phyloP scores from a whole-genome alignment of 805 yeast species.

The Hanseniaspora nectarophila region DNA sequence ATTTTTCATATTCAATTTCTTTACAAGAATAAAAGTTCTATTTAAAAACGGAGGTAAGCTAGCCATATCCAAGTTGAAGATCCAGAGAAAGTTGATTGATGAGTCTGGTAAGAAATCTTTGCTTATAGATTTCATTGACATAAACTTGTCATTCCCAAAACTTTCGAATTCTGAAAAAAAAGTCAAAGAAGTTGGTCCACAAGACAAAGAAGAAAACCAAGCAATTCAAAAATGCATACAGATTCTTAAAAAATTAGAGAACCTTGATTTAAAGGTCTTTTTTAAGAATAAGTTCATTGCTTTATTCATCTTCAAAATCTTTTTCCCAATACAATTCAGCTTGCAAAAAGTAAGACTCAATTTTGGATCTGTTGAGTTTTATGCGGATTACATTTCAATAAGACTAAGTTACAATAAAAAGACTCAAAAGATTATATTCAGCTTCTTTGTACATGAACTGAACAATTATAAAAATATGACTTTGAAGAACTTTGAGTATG shows the following conservation, averaged over 20 bases:
- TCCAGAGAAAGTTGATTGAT: conserved; percentile 9
- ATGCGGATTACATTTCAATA: conserved; percentile 10
- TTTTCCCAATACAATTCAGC: conserved; percentile 11
- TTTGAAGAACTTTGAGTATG: conserved; percentile 12
- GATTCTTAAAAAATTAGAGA: background rate
- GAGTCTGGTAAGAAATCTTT: conserved; percentile 5
- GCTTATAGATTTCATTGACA: conserved; percentile 7
- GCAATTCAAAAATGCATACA: background rate
- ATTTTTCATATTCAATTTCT: background rate
- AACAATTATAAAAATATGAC: background rate
- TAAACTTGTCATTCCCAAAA: background rate
- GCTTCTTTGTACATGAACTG: conserved; percentile 13
- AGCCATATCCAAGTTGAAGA: conserved; percentile 7
- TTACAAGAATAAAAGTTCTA: background rate
- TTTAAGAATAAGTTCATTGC: background rate
- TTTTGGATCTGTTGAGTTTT: background rate
- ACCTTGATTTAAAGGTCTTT: background rate
- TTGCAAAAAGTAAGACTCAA: conserved; percentile 8
- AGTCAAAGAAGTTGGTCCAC: background rate
- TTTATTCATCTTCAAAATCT: background rate
- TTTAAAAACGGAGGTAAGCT: background rate
- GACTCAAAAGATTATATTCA: background rate
- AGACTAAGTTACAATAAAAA: conserved; percentile 1
- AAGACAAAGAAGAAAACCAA: background rate
- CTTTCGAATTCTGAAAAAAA: background rate